phyloP scores from a whole-genome alignment of 2,329 filamentous ascomycete species.

The Fusarium sp. region DNA sequence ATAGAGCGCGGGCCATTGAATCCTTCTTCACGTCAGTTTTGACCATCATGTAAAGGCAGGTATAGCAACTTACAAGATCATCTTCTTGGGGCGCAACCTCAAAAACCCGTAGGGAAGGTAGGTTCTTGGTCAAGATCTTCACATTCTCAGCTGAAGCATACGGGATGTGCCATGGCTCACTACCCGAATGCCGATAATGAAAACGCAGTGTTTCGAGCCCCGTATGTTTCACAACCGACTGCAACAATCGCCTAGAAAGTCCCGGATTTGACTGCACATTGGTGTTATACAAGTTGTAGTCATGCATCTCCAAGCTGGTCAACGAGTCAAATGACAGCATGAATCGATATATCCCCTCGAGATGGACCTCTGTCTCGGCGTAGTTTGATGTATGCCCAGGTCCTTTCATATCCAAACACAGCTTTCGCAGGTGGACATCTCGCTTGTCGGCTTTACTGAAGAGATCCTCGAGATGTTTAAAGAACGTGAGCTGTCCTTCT shows the following conservation, averaged over 20 bases:
- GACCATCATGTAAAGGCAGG: rapidly evolving
- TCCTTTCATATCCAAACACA: background rate
- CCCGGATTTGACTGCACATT: rapidly evolving
- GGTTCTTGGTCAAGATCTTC: background rate
- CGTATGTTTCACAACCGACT: background rate
- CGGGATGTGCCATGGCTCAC: rapidly evolving
- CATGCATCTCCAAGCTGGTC: background rate
- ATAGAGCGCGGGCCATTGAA: background rate
- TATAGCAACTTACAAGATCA: background rate
- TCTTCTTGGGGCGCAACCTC: background rate
- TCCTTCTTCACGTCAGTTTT: background rate
- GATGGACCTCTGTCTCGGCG: background rate
- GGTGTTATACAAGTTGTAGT: background rate
- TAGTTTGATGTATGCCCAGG: rapidly evolving
- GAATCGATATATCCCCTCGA: slow-evolving; percentile 1
- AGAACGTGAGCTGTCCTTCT: background rate
- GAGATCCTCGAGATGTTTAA: background rate
- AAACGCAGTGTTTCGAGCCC: background rate
- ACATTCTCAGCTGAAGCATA: background rate
- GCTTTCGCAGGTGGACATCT: background rate
- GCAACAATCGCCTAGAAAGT: background rate
- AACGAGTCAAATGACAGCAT: background rate
- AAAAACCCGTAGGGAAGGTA: background rate
- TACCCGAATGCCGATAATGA: background rate
- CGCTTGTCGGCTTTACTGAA: background rate